Evolutionary conservation across 2,329 filamentous ascomycete species (phyloP), one percentile per base, ranked within the genome.

Genomic region (Ophiostoma himal-ulmi): DNA sequence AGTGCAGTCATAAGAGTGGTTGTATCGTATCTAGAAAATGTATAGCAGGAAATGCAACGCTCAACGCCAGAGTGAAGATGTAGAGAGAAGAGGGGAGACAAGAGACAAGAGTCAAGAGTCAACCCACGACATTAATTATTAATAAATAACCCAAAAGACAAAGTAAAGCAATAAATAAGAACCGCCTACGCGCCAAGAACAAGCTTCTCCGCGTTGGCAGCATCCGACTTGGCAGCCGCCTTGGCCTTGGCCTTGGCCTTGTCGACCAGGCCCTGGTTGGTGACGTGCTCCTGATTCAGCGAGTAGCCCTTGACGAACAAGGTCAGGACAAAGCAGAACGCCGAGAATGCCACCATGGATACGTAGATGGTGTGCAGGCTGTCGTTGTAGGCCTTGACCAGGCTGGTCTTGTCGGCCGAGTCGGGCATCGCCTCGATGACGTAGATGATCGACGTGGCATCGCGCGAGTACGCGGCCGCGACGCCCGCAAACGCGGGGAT

Each of bases 331-430:
- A 88, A 77, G 1, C 83, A 84, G 2, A 86, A 76, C 0, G 77
- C 83, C 1, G 81, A 80, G 48, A 88, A 79, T 0, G 78, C 86
- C 39, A 83, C 80, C 76, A 85, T 82, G 41, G 86, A 81, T 48
- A 82, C 81, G 81, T 83, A 88, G 22, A 88, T 83, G 64, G 83
- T 82, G 71, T 79, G 81, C 74, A 88, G 75, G 62, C 83, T 84
- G 73, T 84, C 82, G 2, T 83, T 83, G 75, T 88, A 88, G 13
- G 82, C 70, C 34, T 54, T 1, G 64, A 72, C 34, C 34, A 75
- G 68, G 34, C 36, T 20, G 2, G 79, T 78, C 74, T 82, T 85
- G 77, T 68, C 81, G 81, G 8, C 76, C 77, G 3, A 34, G 30
- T 68, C 14, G 2, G 81, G 79, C 81, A 88, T 84, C 0, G 74